Base-by-base conservation (phyloP, 495 filamentous ascomycete genomes). In the Parathielavia hyrcaniae region DNA sequence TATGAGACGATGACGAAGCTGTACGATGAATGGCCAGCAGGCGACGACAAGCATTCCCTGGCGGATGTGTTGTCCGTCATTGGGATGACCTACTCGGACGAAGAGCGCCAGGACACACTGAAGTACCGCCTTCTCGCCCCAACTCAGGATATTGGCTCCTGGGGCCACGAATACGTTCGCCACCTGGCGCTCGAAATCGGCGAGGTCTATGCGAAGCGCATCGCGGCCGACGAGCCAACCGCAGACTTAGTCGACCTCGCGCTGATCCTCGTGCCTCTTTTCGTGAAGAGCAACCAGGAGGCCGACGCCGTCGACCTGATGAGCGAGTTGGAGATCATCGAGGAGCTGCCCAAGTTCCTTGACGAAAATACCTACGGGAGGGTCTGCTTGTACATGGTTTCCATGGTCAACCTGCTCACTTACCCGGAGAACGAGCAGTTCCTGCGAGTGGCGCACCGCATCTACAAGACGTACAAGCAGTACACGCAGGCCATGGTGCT, bases 51-150 rank as follows among this genome's bases (percentile, higher is more conserved):
- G 83, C 81, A 86, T 64, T 89, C 89, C 9, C 75, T 99, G 57
- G 95, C 93, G 40, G 95, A 99, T 77, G 91, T 93, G 65, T 78
- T 99, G 16, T 97, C 93, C 7, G 92, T 99, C 20, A 87, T 99
- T 54, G 93, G 93, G 60, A 99, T 99, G 93, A 99, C 95, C 40
- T 96, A 91, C 72, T 93, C 92, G 52, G 93, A 97, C 63, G 95
- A 97, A 72, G 87, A 95, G 67, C 87, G 91, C 68, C 81, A 93
- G 64, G 95, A 97, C 71, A 95, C 92, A 38, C 81, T 99, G 59
- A 97, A 95, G 73, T 99, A 92, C 75, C 84, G 93, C 62, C 80
- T 99, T 17, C 81, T 96, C 35, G 85, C 91, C 26, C 91, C 91
- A 44, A 90, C 90, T 14, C 79, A 89, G 64, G 93, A 99, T 71